Base-by-base conservation (phyloP, 768 basidiomycete genomes). In the Phallus indusiatus region DNA sequence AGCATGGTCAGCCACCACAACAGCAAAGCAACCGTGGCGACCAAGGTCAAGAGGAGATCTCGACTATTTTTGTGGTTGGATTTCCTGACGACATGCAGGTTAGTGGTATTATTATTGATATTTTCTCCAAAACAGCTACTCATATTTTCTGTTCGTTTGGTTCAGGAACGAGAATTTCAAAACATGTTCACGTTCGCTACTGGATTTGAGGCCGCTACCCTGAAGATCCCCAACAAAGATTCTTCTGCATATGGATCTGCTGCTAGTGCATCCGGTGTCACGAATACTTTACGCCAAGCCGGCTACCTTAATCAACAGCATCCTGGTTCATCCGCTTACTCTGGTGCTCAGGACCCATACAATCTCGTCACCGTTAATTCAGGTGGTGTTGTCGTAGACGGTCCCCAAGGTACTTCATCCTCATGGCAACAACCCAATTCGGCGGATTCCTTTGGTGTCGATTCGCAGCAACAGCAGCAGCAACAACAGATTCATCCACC, bases 71-170 rank as follows among this genome's bases (percentile, higher is more conserved):
- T 63, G 94, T 99, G 2, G 95, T 98, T 24, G 96, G 96, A 0
- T 99, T 99, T 70, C 96, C 96, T 3, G 96, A 99, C 59, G 96
- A 99, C 67, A 97, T 98, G 90, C 86, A 88, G 81, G 94, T 91
- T 66, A 63, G 56, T 51, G 20, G 7, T 21, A 86, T 79, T 21
- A 51, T 46, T 56, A 62, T 10, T 47, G 7, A 33, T 22, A 8
- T 56, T 34, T 20, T 51, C 20, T 20, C 55, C 63, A 48, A 21
- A 56, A 67, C 66, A 58, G 63, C 62, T 51, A 51, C 63, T 63
- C 12, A 62, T 49, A 46, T 63, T 64, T 54, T 21, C 24, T 48
- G n/a, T n/a, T n/a, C n/a, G n/a, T 55, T 51, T 51, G 37, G 47
- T 56, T 3, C 65, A 97, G 94, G 96, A 98, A 76, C 92, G 96